A percentile compares a stretch with the other conserved stretches of the same genome.
These are phyloP conservation scores for Lasiodiplodia theobromae DNA, from an alignment of 2,329 filamentous ascomycete genomes.

Conservation along the genomic window DNA sequence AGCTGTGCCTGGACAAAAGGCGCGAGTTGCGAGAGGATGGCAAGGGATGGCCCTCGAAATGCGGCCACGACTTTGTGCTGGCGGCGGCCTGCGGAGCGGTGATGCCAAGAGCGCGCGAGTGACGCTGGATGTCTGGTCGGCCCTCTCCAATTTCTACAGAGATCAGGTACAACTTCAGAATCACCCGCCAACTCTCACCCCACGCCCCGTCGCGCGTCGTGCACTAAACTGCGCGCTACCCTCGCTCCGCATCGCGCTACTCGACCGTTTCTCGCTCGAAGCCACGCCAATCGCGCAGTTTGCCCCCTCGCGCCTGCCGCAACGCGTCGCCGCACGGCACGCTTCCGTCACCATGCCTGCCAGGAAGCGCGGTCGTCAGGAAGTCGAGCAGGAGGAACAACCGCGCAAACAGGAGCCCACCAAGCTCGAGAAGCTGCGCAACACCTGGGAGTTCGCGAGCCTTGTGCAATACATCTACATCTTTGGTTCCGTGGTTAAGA, in stretches of 20 bases:
- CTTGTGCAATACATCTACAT: conserved; percentile 92
- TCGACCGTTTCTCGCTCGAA: neutral
- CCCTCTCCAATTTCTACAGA: conserved; percentile 25
- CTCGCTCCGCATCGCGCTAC: neutral
- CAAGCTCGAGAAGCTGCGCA: conserved; percentile 73
- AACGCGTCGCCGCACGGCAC: conserved; percentile 45
- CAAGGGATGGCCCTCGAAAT: neutral
- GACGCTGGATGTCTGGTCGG: conserved; percentile 21
- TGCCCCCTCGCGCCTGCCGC: conserved; percentile 26
- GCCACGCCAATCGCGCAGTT: conserved; percentile 14
- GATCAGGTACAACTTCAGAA: conserved; percentile 25
- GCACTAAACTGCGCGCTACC: neutral
- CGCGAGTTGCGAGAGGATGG: neutral
- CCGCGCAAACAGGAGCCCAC: conserved; percentile 40
- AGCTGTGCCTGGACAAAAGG: neutral
- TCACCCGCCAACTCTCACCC: conserved; percentile 1
- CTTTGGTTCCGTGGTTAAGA: conserved; percentile 88
- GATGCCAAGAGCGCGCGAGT: conserved; percentile 7
- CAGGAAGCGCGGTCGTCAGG: conserved; percentile 54
- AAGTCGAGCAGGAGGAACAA: conserved; percentile 58
- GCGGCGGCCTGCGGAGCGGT: neutral
- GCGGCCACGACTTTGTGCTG: neutral
- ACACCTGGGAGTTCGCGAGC: conserved; percentile 95
- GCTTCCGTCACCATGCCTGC: conserved; percentile 43
- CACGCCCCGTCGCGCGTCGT: neutral